Evolutionary conservation across 129 eudicot species (phyloP), one percentile per base, ranked within the genome.

Genomic region (Cynara cardunculus): DNA sequence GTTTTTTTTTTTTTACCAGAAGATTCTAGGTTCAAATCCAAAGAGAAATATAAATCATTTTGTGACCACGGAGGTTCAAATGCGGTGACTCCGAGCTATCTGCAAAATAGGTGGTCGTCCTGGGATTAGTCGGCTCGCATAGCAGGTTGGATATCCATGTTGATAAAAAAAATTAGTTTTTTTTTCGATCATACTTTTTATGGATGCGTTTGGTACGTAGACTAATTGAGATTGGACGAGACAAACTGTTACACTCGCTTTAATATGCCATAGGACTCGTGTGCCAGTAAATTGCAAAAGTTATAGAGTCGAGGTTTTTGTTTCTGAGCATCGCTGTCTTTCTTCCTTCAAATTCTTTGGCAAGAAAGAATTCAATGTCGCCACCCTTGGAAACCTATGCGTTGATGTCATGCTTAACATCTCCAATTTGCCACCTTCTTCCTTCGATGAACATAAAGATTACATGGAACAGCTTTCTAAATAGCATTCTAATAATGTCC

Each of bases 401-500:
- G 94, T 92, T 75, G 99, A 95, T 64, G 87, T 95, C 34, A 93
- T 95, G 24, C 94, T 95, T 62, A 88, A 74, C 83, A 97, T 95
- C 35, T 91, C 91, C 6, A 53, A 88, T 21, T 84, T 95, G 91
- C 97, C 99, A 16, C 96, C 99, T 37, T 49, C 79, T 24, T 65
- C 89, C 3, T 61, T 78, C 10, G 82, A 87, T 18, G 89, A 90
- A 68, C 89, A 97, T 22, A 89, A 90, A 70, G 85, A 82, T 76
- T 95, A 83, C 69, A 92, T 92, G 99, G 96, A 89, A 16, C 76
- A 85, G 22, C 82, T 95, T 25, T 74, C 94, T 9, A 85, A 90
- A 71, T 89, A 94, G 14, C 97, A 96, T 61, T 97, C 99, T 10
- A 93, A 92, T 84, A 89, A 95, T 94, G 97, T 94, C 18, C 61